Evolutionary conservation across 225 moss, liverwort and hornwort genomes (phyloP), one percentile per base, ranked within the genome.

Genomic region (Straminergon stramineum): DNA sequence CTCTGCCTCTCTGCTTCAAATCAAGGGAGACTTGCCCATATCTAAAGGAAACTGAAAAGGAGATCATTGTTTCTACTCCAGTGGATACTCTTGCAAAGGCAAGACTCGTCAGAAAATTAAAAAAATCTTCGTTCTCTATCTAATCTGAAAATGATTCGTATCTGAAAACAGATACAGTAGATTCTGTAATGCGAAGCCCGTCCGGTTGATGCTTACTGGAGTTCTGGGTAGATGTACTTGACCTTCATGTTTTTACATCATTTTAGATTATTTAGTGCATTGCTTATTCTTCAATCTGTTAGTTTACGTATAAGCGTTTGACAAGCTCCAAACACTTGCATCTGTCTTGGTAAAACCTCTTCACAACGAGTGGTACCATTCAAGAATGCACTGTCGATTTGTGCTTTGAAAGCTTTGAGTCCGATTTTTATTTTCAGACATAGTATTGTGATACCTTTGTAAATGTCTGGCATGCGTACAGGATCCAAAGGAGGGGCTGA

Each of bases 1-100:
- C 95, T 86, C 90, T 95, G 79, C 97, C 96, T 57, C 86, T 96
- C 58, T 88, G 91, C 77, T 83, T 90, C 86, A 90, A 84, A 71
- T 90, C 90, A 75, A 91, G 80, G 70, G 86, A 89, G 87, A 87
- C 58, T 37, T 45, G 56, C 52, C 82, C 34, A 11, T 66, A 89
- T 68, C 71, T 56, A 35, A 93, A 94, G 84, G 92, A 91, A 91
- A 75, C 84, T 79, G 92, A 94, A 85, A 92, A 93, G 83, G 94
- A 94, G 92, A 92, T 94, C 17, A 86, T 95, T 28, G 89, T 95
- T 56, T 95, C 95, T 71, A 88, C 92, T 83, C 85, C 93, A 76
- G 81, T 91, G 71, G 93, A 90, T 45, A 83, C 86, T 85, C 82
- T 95, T 41, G 62, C 45, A 64, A 87, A 92, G 93, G 93, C 86